These are phyloP conservation scores for Aspergillus taichungensis DNA, from an alignment of 495 filamentous ascomycete genomes.

Conservation along the genomic window DNA sequence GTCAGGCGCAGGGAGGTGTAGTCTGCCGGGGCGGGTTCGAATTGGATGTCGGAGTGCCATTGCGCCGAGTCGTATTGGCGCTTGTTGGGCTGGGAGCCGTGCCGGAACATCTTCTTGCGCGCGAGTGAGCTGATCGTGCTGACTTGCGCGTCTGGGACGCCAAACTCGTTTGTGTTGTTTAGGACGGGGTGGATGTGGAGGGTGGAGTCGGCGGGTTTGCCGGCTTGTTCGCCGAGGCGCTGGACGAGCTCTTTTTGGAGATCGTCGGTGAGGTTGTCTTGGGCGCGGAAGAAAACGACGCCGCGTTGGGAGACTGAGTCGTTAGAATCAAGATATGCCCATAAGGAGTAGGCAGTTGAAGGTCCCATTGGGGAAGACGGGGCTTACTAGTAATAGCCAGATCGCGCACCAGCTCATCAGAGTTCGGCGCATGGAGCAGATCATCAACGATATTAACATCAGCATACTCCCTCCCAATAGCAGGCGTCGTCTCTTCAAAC, in stretches of 20 bases:
- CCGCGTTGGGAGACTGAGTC: constrained; percentile 57
- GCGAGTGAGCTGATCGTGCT: constrained; percentile 54
- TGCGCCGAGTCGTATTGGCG: constrained; percentile 5
- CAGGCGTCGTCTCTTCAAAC: constrained; percentile 17
- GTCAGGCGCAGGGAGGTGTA: constrained; percentile 48
- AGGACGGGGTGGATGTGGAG: constrained; percentile 62
- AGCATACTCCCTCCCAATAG: constrained; percentile 49
- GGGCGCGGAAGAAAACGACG: constrained; percentile 66
- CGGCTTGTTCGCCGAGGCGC: constrained; percentile 48
- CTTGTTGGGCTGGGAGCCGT: constrained; percentile 7
- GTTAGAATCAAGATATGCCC: not conserved
- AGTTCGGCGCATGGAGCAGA: constrained; percentile 42
- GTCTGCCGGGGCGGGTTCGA: constrained; percentile 52
- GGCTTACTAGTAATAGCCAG: constrained; percentile 41
- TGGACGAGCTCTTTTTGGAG: constrained; percentile 54
- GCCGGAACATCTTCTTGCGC: constrained; percentile 40
- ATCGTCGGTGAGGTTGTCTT: constrained; percentile 50
- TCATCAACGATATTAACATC: constrained; percentile 42
- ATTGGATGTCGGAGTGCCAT: constrained; percentile 59
- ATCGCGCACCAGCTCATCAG: constrained; percentile 49
- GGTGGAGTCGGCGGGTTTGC: constrained; percentile 43
- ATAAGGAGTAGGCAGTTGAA: not conserved
- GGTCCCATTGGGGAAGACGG: no score
- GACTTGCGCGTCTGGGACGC: constrained; percentile 55
- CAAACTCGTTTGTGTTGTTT: constrained; percentile 36